phyloP scores from a whole-genome alignment of 306 rosid species.

The Cucumis melo region DNA sequence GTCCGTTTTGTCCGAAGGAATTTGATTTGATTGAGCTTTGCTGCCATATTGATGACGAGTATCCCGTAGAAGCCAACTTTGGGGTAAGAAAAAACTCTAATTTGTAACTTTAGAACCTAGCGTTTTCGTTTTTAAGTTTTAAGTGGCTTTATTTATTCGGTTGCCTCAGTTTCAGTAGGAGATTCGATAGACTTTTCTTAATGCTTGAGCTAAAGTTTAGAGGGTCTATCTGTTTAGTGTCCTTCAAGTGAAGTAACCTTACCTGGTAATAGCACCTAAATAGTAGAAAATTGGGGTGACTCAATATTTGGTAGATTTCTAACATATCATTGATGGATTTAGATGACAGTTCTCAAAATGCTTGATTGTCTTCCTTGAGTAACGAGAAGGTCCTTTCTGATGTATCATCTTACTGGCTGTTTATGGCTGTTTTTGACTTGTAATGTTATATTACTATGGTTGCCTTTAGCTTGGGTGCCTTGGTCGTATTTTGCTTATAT shows the following conservation, averaged over 20 bases:
- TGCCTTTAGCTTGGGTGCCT: too few species aligned
- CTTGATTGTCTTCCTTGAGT: background rate
- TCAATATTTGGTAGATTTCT: background rate
- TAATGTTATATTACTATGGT: too few species aligned
- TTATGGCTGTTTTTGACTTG: too few species aligned
- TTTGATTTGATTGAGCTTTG: conserved; percentile 51
- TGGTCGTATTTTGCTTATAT: too few species aligned
- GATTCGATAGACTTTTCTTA: background rate
- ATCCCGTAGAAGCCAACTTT: conserved; percentile 29
- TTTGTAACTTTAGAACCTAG: background rate
- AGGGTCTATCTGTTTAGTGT: background rate
- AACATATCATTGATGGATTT: background rate
- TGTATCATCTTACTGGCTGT: too few species aligned
- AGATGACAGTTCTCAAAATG: background rate
- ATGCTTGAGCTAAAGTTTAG: background rate
- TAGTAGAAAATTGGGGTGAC: background rate
- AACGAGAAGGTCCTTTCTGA: background rate
- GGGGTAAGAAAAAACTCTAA: conserved; percentile 31
- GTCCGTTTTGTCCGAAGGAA: conserved; percentile 53
- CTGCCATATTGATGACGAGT: conserved; percentile 54
- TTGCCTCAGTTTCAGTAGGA: background rate
- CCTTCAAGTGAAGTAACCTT: background rate
- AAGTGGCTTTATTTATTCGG: background rate
- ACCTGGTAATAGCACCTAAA: background rate
- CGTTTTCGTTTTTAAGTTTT: background rate